Evolutionary conservation across 1,139 yeast species (phyloP), one percentile per base, ranked within the genome.

Genomic region (Saccharomycopsis hybrid): DNA sequence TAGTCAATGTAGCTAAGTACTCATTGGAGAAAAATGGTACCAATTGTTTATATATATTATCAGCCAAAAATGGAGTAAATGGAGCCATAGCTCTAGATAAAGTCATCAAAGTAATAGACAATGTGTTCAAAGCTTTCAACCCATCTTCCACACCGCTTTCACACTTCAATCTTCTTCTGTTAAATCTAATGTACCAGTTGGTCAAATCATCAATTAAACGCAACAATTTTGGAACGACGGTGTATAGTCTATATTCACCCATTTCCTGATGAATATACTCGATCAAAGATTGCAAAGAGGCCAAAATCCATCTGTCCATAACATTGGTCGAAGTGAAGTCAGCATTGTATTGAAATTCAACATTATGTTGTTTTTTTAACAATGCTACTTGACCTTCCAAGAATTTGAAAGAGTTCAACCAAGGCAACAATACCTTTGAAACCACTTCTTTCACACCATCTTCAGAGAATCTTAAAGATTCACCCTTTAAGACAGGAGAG

Each of bases 401-500:
- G 73, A 94, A 92, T 70, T 90, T 92, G 78, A 73, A 90, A 41
- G 97, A 87, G 73, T 92, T 92, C 87, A 94, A 92, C 97, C 97
- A 92, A 59, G 99, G 99, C 62, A 92, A 75, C 63, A 90, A 73
- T 37, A 92, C 98, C 71, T 90, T 87, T 43, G 97, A 85, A 43
- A 92, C 95, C 64, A 92, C 96, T 68, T 92, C 99, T 66, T 89
- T 88, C 45, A 92, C 98, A 70, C 98, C 98, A 65, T 90, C 97
- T 71, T 92, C 99, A 71, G 90, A 90, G 75, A 92, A 92, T 65
- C 89, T 87, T 75, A 92, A 78, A 50, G 97, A 82, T 71, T 92
- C 99, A 44, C 97, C 98, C 64, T 95, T 85, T 63, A 94, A 77
- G 25, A 94, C 97, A 30, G 98, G 98, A 3, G 98, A 92, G 70